A percentile compares a stretch with the other conserved stretches of the same genome.
phyloP scores from a whole-genome alignment of 441 rosid species.

The Corymbia calophylla region DNA sequence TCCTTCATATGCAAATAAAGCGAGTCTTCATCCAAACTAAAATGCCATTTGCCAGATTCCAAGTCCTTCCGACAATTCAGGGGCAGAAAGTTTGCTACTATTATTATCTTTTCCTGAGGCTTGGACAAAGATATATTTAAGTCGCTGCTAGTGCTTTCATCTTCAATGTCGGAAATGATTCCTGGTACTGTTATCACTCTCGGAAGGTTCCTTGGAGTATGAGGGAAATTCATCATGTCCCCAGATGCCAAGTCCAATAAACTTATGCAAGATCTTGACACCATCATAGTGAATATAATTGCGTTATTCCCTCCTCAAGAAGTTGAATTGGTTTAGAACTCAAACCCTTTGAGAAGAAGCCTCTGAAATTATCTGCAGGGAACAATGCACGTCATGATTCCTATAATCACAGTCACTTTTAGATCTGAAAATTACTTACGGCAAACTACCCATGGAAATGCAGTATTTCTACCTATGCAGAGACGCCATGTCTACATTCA shows the following conservation, averaged over 20 bases:
- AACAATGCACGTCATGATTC: neutral
- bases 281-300: constrained; percentile 21
- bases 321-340: neutral
- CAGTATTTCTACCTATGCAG: neutral
- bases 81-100: constrained; percentile 71
- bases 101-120: constrained; percentile 36
- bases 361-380: neutral
- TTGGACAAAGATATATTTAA: neutral
- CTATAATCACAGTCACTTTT: neutral
- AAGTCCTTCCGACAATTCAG: constrained; percentile 43
- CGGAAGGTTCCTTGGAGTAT: constrained; percentile 44
- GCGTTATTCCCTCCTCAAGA: neutral
- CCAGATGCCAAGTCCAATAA: constrained; percentile 61
- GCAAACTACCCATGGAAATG: neutral
- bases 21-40: constrained; percentile 62
- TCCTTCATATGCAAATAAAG: constrained; percentile 57
- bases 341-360: neutral
- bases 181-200: constrained; percentile 55
- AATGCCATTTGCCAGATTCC: constrained; percentile 46
- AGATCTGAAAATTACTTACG: neutral
- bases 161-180: constrained; percentile 24
- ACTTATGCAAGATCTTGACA: constrained; percentile 60
- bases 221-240: constrained; percentile 43
- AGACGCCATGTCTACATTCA: neutral
- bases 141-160: neutral